A percentile compares a stretch with the other conserved stretches of the same genome.
These are phyloP conservation scores for Phialemoniopsis sp. DNA, from an alignment of 2,329 filamentous ascomycete species.

Conservation along the genomic window DNA sequence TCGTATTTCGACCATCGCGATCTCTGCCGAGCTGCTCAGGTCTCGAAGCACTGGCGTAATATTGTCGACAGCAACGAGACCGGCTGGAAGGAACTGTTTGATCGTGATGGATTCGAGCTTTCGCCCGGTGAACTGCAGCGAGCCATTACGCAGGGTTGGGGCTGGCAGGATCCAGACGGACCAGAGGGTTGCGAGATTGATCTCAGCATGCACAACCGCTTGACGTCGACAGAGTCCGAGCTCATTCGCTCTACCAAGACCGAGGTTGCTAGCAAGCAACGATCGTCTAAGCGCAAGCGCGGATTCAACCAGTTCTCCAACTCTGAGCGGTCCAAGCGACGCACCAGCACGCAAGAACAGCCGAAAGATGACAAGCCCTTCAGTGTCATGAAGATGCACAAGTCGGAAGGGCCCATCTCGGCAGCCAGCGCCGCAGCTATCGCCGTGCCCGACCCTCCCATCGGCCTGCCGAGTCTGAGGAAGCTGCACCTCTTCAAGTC, in stretches of 20 bases:
- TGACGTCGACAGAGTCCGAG: slow-evolving; percentile 51
- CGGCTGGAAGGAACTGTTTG: slow-evolving; percentile 91
- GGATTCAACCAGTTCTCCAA: slow-evolving; percentile 36
- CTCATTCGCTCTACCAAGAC: slow-evolving; percentile 36
- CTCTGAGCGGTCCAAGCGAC: slow-evolving; percentile 49
- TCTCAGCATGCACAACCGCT: slow-evolving; percentile 55
- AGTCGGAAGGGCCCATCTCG: slow-evolving; percentile 78
- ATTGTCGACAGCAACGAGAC: slow-evolving; percentile 91
- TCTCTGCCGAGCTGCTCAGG: slow-evolving; percentile 84
- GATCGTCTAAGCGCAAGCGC: slow-evolving; percentile 55
- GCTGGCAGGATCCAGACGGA: slow-evolving; percentile 86
- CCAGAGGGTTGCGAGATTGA: slow-evolving; percentile 76
- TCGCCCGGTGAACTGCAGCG: slow-evolving; percentile 78
- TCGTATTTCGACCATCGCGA: slow-evolving; percentile 82
- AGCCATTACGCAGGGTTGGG: slow-evolving; percentile 90
- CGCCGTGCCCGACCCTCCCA: slow-evolving; percentile 75
- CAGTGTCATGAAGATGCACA: slow-evolving; percentile 40
- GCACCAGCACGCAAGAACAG: slow-evolving; percentile 43
- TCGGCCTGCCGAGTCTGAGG: slow-evolving; percentile 74
- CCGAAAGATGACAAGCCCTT: slow-evolving; percentile 36
- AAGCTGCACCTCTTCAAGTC: slow-evolving; percentile 94
- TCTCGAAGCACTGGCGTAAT: slow-evolving; percentile 90
- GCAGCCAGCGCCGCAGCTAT: slow-evolving; percentile 80
- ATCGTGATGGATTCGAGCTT: slow-evolving; percentile 75
- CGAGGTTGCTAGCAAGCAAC: slow-evolving; percentile 30